Conservation (phyloP, 768 basidiomycete species). For the Udeniomyces megalosporus region DNA sequence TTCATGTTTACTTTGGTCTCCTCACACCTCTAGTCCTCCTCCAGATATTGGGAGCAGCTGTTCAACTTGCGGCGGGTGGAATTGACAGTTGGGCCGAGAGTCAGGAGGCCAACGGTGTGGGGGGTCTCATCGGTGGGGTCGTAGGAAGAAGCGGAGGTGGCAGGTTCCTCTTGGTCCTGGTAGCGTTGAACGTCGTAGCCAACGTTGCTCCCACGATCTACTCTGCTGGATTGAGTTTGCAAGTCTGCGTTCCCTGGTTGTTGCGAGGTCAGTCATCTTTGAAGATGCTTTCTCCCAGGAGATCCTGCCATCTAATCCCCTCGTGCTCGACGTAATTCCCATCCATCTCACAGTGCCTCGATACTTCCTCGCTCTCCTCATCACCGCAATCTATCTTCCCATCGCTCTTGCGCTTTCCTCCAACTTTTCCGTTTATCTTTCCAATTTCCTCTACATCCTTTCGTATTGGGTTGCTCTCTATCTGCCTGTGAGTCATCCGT, state of each 20-base stretch:
- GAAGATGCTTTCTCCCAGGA: slow-evolving; percentile 30
- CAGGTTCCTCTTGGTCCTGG: slow-evolving; percentile 33
- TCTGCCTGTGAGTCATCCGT: neutral
- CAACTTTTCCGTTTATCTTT: neutral
- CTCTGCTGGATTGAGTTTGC: slow-evolving; percentile 14
- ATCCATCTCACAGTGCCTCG: slow-evolving; percentile 37
- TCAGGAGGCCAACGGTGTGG: slow-evolving; percentile 20
- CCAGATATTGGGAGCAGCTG: slow-evolving; percentile 25
- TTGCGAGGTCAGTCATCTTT: slow-evolving; percentile 43
- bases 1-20: slow-evolving; percentile 24
- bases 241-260: slow-evolving; percentile 29
- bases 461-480: slow-evolving; percentile 12
- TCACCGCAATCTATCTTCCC: slow-evolving; percentile 45
- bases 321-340: neutral
- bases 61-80: slow-evolving; percentile 22
- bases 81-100: slow-evolving; percentile 22
- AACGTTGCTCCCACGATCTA: slow-evolving; percentile 76
- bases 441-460: slow-evolving; percentile 16
- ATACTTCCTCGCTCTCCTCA: slow-evolving; percentile 51
- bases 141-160: slow-evolving; percentile 20
- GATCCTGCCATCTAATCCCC: neutral
- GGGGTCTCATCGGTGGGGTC: slow-evolving; percentile 24
- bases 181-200: slow-evolving; percentile 58
- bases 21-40: slow-evolving; percentile 24
- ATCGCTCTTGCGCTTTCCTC: slow-evolving; percentile 13